Evolutionary conservation across 2,329 filamentous ascomycete genomes (phyloP), one percentile per base, ranked within the genome.

Genomic region (Fusarium albosuccineum): DNA sequence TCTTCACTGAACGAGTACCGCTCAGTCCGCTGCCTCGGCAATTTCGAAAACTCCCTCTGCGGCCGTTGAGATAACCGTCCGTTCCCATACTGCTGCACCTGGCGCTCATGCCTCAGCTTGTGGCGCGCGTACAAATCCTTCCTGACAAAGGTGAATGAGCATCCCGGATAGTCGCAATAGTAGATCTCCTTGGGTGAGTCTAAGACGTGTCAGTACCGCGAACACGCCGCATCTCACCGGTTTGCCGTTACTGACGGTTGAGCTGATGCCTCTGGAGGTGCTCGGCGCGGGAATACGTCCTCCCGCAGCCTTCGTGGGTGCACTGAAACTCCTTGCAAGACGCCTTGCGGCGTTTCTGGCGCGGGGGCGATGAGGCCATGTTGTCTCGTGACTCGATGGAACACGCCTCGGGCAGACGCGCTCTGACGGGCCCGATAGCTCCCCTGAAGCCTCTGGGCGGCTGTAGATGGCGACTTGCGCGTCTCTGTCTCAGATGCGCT

Each of bases 181-280:
- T 74, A 74, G n/a, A 74, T 74, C 57, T 74, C 72, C 58, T 74
- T 74, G 36, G 72, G 72, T 34, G 72, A 74, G 54, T 74, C 72
- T 74, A 14, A n/a, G 36, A 9, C 22, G 40, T 39, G 70, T 73
- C 51, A 73, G 69, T 52, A 37, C 7, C 9, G 46, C 16, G 3
- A 9, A 16, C 27, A 29, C 34, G 7, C 14, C n/a, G 26, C 33
- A 36, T 41, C 29, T 45, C 37, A 22, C 33, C 45, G 16, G 36
- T 9, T 11, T 33, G 10, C 14, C 36, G 27, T 46, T 30, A 59
- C 71, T 57, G 8, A 74, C 72, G 72, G 42, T 74, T 74, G 14
- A 74, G 64, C 49, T 74, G 72, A 51, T 74, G 72, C 17, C 72
- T 62, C 44, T 74, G 72, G 9, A 74, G 70, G 44, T 74, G 72